Base-by-base conservation (phyloP, 2,329 filamentous ascomycete genomes). In the Pezicula neosporulosa region DNA sequence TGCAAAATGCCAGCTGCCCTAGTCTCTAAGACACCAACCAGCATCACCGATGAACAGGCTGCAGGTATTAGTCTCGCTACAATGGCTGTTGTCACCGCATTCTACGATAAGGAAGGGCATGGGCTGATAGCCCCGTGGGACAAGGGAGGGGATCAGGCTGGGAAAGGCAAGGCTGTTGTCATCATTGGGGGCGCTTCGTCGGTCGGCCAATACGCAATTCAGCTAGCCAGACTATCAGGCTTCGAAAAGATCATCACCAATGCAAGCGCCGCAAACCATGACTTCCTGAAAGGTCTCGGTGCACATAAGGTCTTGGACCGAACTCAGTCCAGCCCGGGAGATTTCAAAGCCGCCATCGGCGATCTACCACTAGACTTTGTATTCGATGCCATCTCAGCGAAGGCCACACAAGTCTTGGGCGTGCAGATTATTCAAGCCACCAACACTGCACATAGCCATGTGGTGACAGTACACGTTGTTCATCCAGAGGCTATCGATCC, bases 181-280 rank as follows among this genome's bases (percentile, higher is more conserved):
- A 60, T 72, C 6, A 59, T 70, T 42, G 70, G 69, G 4, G 70
- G 69, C 3, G 62, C 66, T 43, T 69, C 66, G 2, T 64, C 60
- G 3, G 65, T 67, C 2, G 67, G 67, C 4, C 66, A 69, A 47
- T 70, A 67, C 49, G 63, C 63, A 2, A 61, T 69, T 16, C 67
- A 69, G 53, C 49, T 69, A 10, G 61, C 68, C 6, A 59, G 62
- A n/a, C 59, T 66, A 5, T 66, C 63, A 3, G 66, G 67, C 2
- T 70, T 67, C 54, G 53, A 57, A n/a, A 60, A 54, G 16, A 63
- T 70, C 37, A 57, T 69, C 38, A 64, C 66, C 10, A 68, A 63
- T 36, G 64, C 66, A 6, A 64, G 66, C 30, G 49, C 57, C 7
- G 45, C 48, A 2, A 63, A 69, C 53, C 55, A 61, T 21, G 56